Percentiles rank a stretch among this genome's conserved stretches.
These are phyloP conservation scores for Astrocystis sublimbata DNA, from an alignment of 495 filamentous ascomycete species.

Conservation along the genomic window DNA sequence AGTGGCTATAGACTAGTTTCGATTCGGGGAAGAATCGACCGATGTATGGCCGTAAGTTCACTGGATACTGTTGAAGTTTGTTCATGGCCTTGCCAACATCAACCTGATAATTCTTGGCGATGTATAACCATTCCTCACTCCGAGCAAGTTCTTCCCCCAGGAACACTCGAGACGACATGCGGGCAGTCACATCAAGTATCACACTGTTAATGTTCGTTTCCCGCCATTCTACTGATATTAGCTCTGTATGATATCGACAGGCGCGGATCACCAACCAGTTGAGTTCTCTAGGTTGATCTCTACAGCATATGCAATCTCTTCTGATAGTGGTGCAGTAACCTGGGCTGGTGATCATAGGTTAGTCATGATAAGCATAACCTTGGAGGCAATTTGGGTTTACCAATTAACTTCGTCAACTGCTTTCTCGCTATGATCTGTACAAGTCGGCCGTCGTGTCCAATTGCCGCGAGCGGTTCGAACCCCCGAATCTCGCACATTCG, in stretches of 20 bases:
- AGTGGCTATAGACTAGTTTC: slow-evolving; percentile 20
- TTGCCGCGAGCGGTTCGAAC: slow-evolving; percentile 45
- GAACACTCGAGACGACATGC: slow-evolving; percentile 49
- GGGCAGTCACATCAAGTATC: slow-evolving; percentile 39
- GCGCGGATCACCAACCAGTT: slow-evolving; percentile 4
- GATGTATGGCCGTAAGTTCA: slow-evolving; percentile 33
- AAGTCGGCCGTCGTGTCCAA: slow-evolving; percentile 23
- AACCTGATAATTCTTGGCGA: slow-evolving; percentile 42
- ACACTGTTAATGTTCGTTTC: slow-evolving; percentile 16
- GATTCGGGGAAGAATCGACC: slow-evolving; percentile 39
- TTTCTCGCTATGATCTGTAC: slow-evolving; percentile 45
- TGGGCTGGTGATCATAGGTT: slow-evolving; percentile 28
- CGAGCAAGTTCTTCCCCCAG: slow-evolving; percentile 50
- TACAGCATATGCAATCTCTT: slow-evolving; percentile 42
- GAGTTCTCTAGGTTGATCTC: slow-evolving; percentile 31
- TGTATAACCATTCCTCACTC: slow-evolving; percentile 45
- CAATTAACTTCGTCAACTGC: slow-evolving; percentile 50
- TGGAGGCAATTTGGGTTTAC: slow-evolving; percentile 22
- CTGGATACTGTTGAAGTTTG: slow-evolving; percentile 36
- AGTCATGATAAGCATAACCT: not conserved
- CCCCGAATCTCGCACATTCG: slow-evolving; percentile 39
- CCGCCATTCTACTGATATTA: slow-evolving; percentile 29
- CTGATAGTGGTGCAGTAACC: slow-evolving; percentile 39
- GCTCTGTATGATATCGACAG: not conserved
- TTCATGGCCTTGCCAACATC: slow-evolving; percentile 30